Evolutionary conservation across 2,329 filamentous ascomycete genomes (phyloP), one percentile per base, ranked within the genome.

Genomic region (Neofusicoccum laricinum): DNA sequence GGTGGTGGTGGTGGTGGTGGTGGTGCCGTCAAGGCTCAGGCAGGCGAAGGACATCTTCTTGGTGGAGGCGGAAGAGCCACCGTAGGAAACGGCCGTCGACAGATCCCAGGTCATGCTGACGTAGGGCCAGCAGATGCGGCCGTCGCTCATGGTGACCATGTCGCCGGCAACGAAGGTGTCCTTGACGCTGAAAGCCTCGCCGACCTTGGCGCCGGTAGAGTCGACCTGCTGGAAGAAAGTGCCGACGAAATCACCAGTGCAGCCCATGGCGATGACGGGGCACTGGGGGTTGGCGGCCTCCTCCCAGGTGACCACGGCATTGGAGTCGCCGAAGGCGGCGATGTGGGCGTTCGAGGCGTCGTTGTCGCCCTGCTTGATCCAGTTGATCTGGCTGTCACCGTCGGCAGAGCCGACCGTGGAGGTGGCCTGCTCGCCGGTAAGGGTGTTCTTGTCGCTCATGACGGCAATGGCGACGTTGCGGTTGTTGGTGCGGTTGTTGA

Each of bases 91-190:
- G 69, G 77, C 68, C 58, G 67, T 65, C 58, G 75, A 75, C 53
- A 84, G 71, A 65, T 77, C 74, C 85, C 85, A 86, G 38, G 76
- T 76, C 82, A 85, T 85, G 71, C 78, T 78, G 61, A 86, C 83
- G 67, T 86, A 87, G 30, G 85, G 85, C 85, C 84, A 88, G 79
- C 86, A 88, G 69, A 88, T 79, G 53, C 83, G 79, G 21, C 82
- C 83, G 66, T 86, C 83, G n/a, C 75, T 69, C 78, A 86, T 82
- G 36, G 83, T 86, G 11, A 86, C 85, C 80, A 88, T 86, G 69
- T 88, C 86, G 43, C 86, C 86, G 7, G 85, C 83, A 50, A 88
- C 84, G 68, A 80, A 86, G n/a, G 82, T 81, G 70, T 86, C 79
- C 12, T 72, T 79, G n/a, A 79, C 81, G 62, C 77, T 78, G 65